Evolutionary conservation across 169 alveolate species (phyloP), one percentile per base, ranked within the genome.

Genomic region (Babesia divergens): DNA sequence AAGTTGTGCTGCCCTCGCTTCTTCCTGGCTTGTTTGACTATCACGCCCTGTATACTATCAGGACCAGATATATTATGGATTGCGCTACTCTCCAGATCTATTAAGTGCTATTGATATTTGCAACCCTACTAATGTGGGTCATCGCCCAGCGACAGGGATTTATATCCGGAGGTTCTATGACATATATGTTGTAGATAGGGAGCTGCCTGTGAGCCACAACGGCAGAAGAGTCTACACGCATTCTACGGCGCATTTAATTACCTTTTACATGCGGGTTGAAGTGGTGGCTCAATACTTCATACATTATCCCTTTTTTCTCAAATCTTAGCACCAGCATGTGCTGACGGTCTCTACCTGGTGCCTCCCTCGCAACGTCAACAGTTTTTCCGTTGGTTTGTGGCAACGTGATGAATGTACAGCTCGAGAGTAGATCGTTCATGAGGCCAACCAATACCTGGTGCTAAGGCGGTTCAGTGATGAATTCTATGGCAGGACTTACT

Each of bases 381-480:
- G 43, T 38, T 7, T 49, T 24, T 3, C 31, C 64, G 29, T 40
- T 24, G 1, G 52, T 46, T 18, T 7, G 5, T 5, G 80, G 80
- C n/a, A 46, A 5, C 16, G 71, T 64, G 6, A 29, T 31, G 20
- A 77, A 77, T 14, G 72, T 74, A 40, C 86, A 77, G 49, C 54
- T 37, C 5, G 86, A 77, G 35, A 77, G 59, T 4, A 67, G 44
- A 51, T 77, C 86, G 54, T 77, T 77, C 26, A 77, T 49, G 18
- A 68, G 35, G 18, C 86, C 86, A 26, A 67, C 65, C 26, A 77
- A 50, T 24, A 77, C 86, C 54, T 77, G 86, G 14, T 69, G 80
- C 86, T 77, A 34, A 16, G 59, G 16, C 8, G 9, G 20, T 0
- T 13, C 1, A 20, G 18, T 0, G 22, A 34, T 20, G 22, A 6